phyloP scores from a whole-genome alignment of 495 filamentous ascomycete species.

The Astrothelium subdiscretum region DNA sequence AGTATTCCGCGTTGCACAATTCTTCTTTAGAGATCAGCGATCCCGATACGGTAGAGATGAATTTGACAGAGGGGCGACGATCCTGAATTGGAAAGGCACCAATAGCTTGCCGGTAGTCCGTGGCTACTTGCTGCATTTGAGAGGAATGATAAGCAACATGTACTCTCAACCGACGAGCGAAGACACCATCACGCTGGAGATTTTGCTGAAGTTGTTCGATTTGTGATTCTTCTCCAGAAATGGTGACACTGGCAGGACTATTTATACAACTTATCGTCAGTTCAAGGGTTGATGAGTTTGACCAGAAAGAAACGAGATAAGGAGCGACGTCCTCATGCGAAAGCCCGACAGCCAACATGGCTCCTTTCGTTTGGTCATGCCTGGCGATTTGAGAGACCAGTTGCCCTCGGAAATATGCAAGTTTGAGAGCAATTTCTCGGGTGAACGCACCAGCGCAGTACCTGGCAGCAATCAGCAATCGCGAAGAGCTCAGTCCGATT shows the following conservation, averaged over 20 bases:
- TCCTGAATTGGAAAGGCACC: neutral
- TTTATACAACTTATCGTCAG: conserved; percentile 33
- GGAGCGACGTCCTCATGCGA: neutral
- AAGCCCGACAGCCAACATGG: conserved; percentile 19
- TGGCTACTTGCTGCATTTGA: conserved; percentile 38
- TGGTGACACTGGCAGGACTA: conserved; percentile 45
- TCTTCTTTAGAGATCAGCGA: neutral
- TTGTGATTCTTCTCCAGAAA: conserved; percentile 43
- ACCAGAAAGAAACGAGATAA: neutral
- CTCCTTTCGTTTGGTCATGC: conserved; percentile 1
- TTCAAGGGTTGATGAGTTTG: neutral
- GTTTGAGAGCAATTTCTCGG: conserved; percentile 31
- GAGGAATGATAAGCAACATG: conserved; percentile 53
- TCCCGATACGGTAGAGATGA: neutral
- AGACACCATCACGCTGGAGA: conserved; percentile 35
- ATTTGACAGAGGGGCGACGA: neutral
- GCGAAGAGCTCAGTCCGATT: neutral
- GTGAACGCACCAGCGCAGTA: conserved; percentile 45
- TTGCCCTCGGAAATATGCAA: conserved; percentile 33
- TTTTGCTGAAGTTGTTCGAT: conserved; percentile 37
- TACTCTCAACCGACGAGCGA: conserved; percentile 43
- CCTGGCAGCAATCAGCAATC: neutral
- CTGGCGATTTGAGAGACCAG: neutral
- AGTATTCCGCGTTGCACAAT: neutral
- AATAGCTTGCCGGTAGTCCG: neutral